A percentile compares a stretch with the other conserved stretches of the same genome.
Conservation (phyloP, 305 asterid genomes). For the Fraxinus dipetala region DNA sequence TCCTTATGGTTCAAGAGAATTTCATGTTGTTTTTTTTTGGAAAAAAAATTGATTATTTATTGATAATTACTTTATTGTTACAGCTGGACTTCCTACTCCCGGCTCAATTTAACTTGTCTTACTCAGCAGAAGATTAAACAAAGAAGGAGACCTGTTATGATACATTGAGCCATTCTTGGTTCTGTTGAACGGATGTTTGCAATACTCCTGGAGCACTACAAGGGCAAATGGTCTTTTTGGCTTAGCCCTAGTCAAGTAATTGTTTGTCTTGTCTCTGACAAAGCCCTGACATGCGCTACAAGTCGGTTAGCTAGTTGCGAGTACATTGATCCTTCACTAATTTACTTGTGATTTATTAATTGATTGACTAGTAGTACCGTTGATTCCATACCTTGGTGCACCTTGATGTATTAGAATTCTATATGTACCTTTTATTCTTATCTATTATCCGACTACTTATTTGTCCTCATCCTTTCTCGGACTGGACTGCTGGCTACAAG, state of each 20-base stretch:
- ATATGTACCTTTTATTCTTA: not conserved
- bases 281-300: constrained; percentile 62
- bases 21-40: constrained; percentile 9
- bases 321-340: constrained; percentile 6
- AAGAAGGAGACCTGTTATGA: constrained; percentile 95
- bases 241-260: constrained; percentile 89
- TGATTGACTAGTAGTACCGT: not conserved
- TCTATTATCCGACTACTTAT: not conserved
- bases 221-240: constrained; percentile 97
- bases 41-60: constrained; percentile 9
- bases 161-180: constrained; percentile 88
- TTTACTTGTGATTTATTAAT: not conserved
- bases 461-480: not conserved
- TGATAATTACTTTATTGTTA: constrained; percentile 30
- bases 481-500: not conserved
- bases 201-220: constrained; percentile 79
- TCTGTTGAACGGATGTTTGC: constrained; percentile 92
- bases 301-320: constrained; percentile 37
- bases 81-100: constrained; percentile 99
- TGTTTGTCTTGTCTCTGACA: constrained; percentile 86
- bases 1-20: not conserved
- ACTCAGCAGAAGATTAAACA: constrained; percentile 93
- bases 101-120: constrained; percentile 75
- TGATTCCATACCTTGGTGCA: not conserved
- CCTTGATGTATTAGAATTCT: not conserved